Conservation (phyloP, 2,329 filamentous ascomycete genomes). For the Colletotrichum brevisporum region DNA sequence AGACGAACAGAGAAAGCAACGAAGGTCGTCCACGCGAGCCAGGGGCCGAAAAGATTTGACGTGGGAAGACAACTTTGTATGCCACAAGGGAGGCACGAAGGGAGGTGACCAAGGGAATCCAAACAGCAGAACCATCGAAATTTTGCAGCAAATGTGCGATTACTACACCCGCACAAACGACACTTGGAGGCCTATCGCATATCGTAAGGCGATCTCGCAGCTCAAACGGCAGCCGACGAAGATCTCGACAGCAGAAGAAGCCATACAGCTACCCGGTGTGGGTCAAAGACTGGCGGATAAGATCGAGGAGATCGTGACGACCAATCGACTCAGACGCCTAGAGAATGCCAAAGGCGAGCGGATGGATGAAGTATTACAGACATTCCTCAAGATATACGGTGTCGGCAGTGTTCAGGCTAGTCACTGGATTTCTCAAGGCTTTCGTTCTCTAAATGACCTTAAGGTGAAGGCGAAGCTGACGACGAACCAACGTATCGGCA, state of each 20-base stretch:
- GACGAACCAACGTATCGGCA: constrained; percentile 78
- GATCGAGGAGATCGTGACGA: constrained; percentile 89
- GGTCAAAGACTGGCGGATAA: constrained; percentile 83
- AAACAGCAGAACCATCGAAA: constrained; percentile 81
- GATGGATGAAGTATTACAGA: constrained; percentile 73
- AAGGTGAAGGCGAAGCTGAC: constrained; percentile 73
- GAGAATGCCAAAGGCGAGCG: constrained; percentile 79
- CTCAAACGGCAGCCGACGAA: constrained; percentile 75
- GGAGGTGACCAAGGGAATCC: constrained; percentile 68
- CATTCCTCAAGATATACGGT: constrained; percentile 85
- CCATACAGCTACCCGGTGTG: constrained; percentile 76
- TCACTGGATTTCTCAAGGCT: constrained; percentile 83
- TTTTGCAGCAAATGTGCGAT: constrained; percentile 83
- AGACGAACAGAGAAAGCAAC: constrained; percentile 47
- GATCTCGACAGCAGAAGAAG: constrained; percentile 79
- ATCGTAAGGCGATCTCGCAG: constrained; percentile 82
- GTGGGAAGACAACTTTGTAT: constrained; percentile 67
- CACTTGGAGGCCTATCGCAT: constrained; percentile 81
- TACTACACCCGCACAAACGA: constrained; percentile 84
- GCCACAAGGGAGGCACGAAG: constrained; percentile 66
- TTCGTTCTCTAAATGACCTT: constrained; percentile 82
- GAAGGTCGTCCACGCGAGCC: constrained; percentile 42
- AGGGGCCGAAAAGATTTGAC: constrained; percentile 47
- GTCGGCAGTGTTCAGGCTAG: constrained; percentile 79
- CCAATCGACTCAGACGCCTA: constrained; percentile 78